Percentiles rank a stretch among this genome's conserved stretches.
Conservation (phyloP, 768 basidiomycete species). For the Mycena albidolilacea region DNA sequence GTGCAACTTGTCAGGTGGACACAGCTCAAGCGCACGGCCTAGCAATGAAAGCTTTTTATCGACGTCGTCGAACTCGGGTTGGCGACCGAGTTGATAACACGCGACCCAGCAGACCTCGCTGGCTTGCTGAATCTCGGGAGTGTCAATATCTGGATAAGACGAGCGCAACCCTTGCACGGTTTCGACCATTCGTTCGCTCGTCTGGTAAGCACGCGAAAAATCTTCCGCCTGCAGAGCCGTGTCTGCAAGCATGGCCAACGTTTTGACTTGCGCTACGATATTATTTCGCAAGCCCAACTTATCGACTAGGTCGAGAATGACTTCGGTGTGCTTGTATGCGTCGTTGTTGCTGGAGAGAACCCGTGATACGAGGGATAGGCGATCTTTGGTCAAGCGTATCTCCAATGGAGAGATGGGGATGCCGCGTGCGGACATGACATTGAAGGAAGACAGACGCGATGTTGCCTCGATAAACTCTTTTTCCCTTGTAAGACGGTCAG, state of each 20-base stretch:
- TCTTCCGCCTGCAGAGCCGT: slow-evolving; percentile 89
- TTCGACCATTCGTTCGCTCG: slow-evolving; percentile 79
- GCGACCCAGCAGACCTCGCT: slow-evolving; percentile 92
- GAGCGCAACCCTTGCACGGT: slow-evolving; percentile 67
- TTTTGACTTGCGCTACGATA: slow-evolving; percentile 82
- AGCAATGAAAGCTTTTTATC: slow-evolving; percentile 78
- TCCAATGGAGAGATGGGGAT: slow-evolving; percentile 91
- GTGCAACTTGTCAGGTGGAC: slow-evolving; percentile 84
- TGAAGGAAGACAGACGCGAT: slow-evolving; percentile 94
- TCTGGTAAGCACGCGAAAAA: slow-evolving; percentile 80
- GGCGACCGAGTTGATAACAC: slow-evolving; percentile 89
- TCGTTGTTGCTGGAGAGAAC: slow-evolving; percentile 89
- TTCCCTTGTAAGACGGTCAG: slow-evolving; percentile 75
- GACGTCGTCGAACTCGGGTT: slow-evolving; percentile 80
- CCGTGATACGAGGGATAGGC: slow-evolving; percentile 87
- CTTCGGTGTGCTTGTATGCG: slow-evolving; percentile 92
- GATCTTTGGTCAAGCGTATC: slow-evolving; percentile 92
- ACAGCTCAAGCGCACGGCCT: slow-evolving; percentile 88
- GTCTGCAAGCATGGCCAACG: slow-evolving; percentile 92
- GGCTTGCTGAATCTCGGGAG: slow-evolving; percentile 67
- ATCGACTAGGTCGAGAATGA: slow-evolving; percentile 90
- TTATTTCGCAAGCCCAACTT: slow-evolving; percentile 90
- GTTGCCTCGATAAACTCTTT: slow-evolving; percentile 98
- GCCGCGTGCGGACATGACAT: slow-evolving; percentile 81
- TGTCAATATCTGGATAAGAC: slow-evolving; percentile 49